Evolutionary conservation across 371 early-diverging fungal species (phyloP), one percentile per base, ranked within the genome.

Genomic region (Funneliformis caledonium): DNA sequence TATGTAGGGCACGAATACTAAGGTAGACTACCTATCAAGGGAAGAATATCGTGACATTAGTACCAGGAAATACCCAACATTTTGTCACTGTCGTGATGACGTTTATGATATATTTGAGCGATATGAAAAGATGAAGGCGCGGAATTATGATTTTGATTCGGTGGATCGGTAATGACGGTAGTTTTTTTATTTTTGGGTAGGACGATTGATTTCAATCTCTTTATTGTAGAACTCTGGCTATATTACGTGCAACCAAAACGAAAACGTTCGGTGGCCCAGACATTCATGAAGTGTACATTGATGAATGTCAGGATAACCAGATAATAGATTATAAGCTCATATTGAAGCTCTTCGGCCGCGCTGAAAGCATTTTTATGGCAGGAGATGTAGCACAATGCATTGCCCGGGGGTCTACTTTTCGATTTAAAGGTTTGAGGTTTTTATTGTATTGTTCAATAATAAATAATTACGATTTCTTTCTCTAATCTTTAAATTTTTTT

Each of bases 231-330:
- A 75, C 75, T 16, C 19, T 37, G 19, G 60, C 43, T 4, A 75
- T 75, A 19, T 75, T 37, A 11, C 75, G 37, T 74, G 31, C 8
- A 16, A 19, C 56, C 7, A 19, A 52, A 60, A 74, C 26, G 37
- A 11, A 52, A 33, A 5, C 37, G 16, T 42, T 74, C 19, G 33
- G 52, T 37, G 37, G 42, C 19, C 56, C 43, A 10, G 69, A 68
- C 4, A 78, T 78, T 68, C 37, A 78, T 69, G 78, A 78, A 78
- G 78, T 78, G 4, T 78, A 78, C 16, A 78, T 78, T 48, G 78
- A 78, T 47, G 78, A 73, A 42, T 73, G 74, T n/a, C 74, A 73
- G 19, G 74, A 73, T 37, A 73, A 73, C n/a, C 12, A 56, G 9
- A 69, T 78, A 2, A 43, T 69, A 4, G 78, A 68, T 37, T 68